phyloP scores from a whole-genome alignment of 441 rosid species.

The Lepidium campestre region DNA sequence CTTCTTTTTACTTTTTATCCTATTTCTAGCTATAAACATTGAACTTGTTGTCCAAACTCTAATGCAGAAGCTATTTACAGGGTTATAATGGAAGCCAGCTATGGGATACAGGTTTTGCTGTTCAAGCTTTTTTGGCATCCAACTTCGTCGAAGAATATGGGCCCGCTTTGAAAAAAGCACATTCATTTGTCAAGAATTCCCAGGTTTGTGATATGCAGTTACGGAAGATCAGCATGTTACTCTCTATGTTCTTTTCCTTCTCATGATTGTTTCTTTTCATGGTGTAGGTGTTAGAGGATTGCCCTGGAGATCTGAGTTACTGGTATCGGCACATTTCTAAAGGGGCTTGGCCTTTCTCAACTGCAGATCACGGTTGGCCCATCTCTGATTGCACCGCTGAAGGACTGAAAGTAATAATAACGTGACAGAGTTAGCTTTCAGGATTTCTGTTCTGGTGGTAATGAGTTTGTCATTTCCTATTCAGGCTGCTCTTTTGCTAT shows the following conservation, averaged over 20 bases:
- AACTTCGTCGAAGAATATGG: constrained; percentile 67
- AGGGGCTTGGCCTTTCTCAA: constrained; percentile 98
- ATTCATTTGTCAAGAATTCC: constrained; percentile 53
- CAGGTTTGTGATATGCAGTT: constrained; percentile 47
- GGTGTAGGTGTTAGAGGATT: constrained; percentile 69
- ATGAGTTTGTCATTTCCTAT: constrained; percentile 16
- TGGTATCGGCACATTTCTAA: constrained; percentile 97
- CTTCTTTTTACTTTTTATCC: neutral
- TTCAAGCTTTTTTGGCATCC: constrained; percentile 81
- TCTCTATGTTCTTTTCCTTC: neutral
- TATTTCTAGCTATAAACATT: constrained; percentile 8
- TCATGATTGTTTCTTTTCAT: constrained; percentile 13
- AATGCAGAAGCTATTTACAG: constrained; percentile 41
- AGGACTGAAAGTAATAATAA: constrained; percentile 73
- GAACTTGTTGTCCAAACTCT: constrained; percentile 19
- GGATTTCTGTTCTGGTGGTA: neutral
- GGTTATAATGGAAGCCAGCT: constrained; percentile 96
- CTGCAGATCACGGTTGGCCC: constrained; percentile 96
- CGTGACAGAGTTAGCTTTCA: constrained; percentile 5
- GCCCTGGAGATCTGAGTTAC: constrained; percentile 70
- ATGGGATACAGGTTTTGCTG: constrained; percentile 87
- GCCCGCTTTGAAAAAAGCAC: constrained; percentile 58
- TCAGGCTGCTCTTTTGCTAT: constrained; percentile 68
- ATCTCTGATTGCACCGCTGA: constrained; percentile 97
- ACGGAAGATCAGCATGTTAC: constrained; percentile 5